A percentile compares a stretch with the other conserved stretches of the same genome.
phyloP scores from a whole-genome alignment of 2,329 filamentous ascomycete genomes.

The Mycogone perniciosa region DNA sequence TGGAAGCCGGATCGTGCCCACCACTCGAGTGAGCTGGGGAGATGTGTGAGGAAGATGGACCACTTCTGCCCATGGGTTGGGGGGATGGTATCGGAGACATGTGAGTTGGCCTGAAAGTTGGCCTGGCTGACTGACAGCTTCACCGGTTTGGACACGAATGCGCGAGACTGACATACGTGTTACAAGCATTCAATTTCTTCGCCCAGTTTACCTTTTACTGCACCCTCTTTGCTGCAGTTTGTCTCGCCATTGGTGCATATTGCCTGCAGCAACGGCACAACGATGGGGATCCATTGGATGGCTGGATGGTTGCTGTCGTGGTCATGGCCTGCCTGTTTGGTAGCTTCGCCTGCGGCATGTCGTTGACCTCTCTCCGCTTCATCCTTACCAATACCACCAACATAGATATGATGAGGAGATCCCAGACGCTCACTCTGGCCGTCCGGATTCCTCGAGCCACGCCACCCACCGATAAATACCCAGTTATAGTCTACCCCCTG shows the following conservation, averaged over 20 bases:
- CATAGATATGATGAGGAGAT: slow-evolving; percentile 66
- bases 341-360: slow-evolving; percentile 77
- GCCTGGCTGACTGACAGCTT: not conserved
- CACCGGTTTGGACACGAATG: not conserved
- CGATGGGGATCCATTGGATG: slow-evolving; percentile 40
- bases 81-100: slow-evolving; percentile 79
- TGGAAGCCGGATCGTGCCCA: slow-evolving; percentile 87
- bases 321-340: slow-evolving; percentile 66
- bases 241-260: slow-evolving; percentile 57
- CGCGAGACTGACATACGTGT: too few species aligned
- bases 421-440: slow-evolving; percentile 64
- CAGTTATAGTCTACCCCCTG: slow-evolving; percentile 55
- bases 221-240: slow-evolving; percentile 57
- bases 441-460: slow-evolving; percentile 56
- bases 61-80: slow-evolving; percentile 98
- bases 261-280: slow-evolving; percentile 51
- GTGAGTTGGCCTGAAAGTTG: slow-evolving; percentile 32
- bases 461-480: slow-evolving; percentile 36
- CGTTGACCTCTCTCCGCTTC: slow-evolving; percentile 62
- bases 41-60: slow-evolving; percentile 87
- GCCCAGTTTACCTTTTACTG: slow-evolving; percentile 78
- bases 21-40: slow-evolving; percentile 74
- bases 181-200: slow-evolving; percentile 78
- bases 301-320: slow-evolving; percentile 60
- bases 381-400: slow-evolving; percentile 72